phyloP scores from a whole-genome alignment of 768 basidiomycete genomes.

The Hypsizygus marmoreus region DNA sequence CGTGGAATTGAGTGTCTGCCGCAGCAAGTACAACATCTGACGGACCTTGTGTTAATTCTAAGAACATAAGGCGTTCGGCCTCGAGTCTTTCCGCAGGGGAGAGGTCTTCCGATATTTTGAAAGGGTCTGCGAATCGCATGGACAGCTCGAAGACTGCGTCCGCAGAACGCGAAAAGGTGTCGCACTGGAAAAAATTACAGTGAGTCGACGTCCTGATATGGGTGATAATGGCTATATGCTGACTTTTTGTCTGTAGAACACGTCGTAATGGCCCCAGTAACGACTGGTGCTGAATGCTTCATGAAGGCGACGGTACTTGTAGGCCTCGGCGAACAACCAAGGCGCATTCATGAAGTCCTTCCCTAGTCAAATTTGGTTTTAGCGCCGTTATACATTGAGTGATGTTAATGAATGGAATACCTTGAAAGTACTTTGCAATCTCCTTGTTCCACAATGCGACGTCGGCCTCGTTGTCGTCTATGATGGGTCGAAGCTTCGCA shows the following conservation, averaged over 20 bases:
- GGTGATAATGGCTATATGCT: background rate
- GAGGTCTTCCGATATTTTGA: constrained; percentile 57
- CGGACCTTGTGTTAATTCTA: constrained; percentile 88
- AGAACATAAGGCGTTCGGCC: constrained; percentile 82
- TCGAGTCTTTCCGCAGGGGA: constrained; percentile 61
- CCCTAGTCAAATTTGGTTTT: constrained; percentile 37
- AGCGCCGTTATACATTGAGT: background rate
- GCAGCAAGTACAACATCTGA: constrained; percentile 9
- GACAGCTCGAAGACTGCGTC: constrained; percentile 95
- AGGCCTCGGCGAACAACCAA: constrained; percentile 95
- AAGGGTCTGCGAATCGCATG: constrained; percentile 86
- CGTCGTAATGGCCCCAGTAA: constrained; percentile 89
- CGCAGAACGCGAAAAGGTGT: constrained; percentile 90
- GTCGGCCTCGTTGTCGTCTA: constrained; percentile 90
- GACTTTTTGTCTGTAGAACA: constrained; percentile 93
- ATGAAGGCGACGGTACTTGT: constrained; percentile 88
- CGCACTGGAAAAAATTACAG: constrained; percentile 55
- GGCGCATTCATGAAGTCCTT: constrained; percentile 96
- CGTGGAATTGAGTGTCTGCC: constrained; percentile 5
- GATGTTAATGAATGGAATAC: constrained; percentile 36
- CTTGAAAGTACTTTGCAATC: constrained; percentile 92
- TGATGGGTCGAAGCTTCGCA: constrained; percentile 80
- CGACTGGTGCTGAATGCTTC: constrained; percentile 93
- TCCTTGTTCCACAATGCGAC: constrained; percentile 97
- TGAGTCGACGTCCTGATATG: constrained; percentile 14